Evolutionary conservation across 2,329 filamentous ascomycete genomes (phyloP), one percentile per base, ranked within the genome.

Genomic region (Orbilia javanica): DNA sequence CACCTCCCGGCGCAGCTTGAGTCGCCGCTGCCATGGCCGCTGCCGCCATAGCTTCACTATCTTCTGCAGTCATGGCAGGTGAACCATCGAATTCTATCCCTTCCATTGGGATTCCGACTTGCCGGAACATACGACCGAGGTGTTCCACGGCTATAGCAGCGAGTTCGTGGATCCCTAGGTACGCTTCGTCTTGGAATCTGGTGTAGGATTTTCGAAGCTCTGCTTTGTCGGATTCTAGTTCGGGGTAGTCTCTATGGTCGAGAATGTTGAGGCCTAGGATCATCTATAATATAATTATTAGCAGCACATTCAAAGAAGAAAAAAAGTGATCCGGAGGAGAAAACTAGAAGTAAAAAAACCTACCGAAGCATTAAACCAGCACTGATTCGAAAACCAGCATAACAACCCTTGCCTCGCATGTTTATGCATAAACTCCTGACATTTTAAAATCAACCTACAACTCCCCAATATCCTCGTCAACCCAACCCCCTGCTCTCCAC

Each of bases 391-490:
- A 36, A 77, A 77, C 73, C 73, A 77, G 52, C 73, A 77, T 11
- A 77, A 13, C 10, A 77, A 20, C 20, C 73, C 73, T 34, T 77
- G 73, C 25, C 73, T 48, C 6, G 73, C 73, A 29, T 77, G 66
- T 36, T 77, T 77, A 36, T 77, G 73, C 73, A 77, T 77, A 34
- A 77, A 77, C 50, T 77, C 73, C 44, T 77, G 73, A 67, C 73
- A 77, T 31, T 64, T 77, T 20, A 77, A 48, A 34, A 77, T 77
- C 60, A 71, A 39, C 62, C 73, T 55, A 50, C 65, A 77, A 39
- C 73, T 77, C 0, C n/a, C 46, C 42, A 77, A 53, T 8, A 77
- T 67, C 34, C 73, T 71, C 31, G 66, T 50, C 42, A 71, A 46
- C 18, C 73, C 73, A 13, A 77, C 42, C 11, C 73, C 73, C 18